phyloP scores from a whole-genome alignment of 176 grass and related monocot species.

The Saccharum spontaneum region DNA sequence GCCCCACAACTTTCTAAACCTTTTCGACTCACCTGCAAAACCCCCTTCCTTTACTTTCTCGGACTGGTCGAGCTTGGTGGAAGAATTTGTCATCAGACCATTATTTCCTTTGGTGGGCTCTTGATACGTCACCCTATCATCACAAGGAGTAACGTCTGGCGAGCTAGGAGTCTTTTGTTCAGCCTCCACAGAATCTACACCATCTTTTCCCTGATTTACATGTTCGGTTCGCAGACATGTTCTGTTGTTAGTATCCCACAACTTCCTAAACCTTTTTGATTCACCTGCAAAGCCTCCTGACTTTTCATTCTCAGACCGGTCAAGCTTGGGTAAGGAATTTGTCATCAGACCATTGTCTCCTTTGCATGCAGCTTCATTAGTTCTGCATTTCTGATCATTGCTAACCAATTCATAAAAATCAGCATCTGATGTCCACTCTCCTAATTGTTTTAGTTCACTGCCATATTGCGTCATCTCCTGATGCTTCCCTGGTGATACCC shows the following conservation, averaged over 20 bases:
- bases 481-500: constrained; percentile 26
- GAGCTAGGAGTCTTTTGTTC: constrained; percentile 19
- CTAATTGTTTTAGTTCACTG: constrained; percentile 52
- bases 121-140: constrained; percentile 21
- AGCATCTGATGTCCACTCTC: constrained; percentile 68
- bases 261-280: constrained; percentile 34
- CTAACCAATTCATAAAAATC: constrained; percentile 75
- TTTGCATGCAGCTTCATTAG: constrained; percentile 24
- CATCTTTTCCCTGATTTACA: constrained; percentile 37
- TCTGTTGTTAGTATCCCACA: constrained; percentile 21
- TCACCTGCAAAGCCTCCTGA: constrained; percentile 34
- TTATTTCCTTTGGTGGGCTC: constrained; percentile 11
- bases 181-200: constrained; percentile 6
- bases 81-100: not conserved
- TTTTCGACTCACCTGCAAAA: constrained; percentile 31
- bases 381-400: constrained; percentile 31
- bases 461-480: constrained; percentile 34
- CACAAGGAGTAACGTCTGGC: constrained; percentile 10
- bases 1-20: constrained; percentile 33
- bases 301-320: constrained; percentile 51
- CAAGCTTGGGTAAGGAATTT: constrained; percentile 29
- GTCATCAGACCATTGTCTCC: constrained; percentile 28
- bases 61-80: not conserved
- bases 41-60: constrained; percentile 48
- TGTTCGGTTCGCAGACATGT: constrained; percentile 24